Evolutionary conservation across 2,329 filamentous ascomycete species (phyloP), one percentile per base, ranked within the genome.

Genomic region (Didymella glomerata): DNA sequence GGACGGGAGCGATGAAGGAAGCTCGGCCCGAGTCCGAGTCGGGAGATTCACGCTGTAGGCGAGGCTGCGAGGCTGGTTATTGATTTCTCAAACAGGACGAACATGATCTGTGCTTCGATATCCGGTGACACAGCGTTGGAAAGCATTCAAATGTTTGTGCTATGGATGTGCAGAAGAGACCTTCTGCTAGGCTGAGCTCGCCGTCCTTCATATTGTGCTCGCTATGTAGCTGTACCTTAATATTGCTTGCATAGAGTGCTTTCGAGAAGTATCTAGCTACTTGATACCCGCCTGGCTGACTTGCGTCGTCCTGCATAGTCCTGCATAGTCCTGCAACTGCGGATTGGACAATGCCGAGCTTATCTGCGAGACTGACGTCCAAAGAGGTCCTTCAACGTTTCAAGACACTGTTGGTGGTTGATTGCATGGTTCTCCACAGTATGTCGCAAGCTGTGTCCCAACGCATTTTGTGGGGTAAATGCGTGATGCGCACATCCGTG

Each of bases 401-500:
- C 56, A 54, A 54, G 34, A 47, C 27, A 18, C 46, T 46, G 56
- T 51, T 59, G 56, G 56, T 51, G 45, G 13, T 41, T 40, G 40
- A 27, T 36, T 42, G 51, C 56, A 59, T 50, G 47, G 32, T 50
- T 54, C 56, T 50, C 56, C 56, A 50, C 56, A 47, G 34, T 57
- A 65, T 65, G 64, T 63, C 61, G 64, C 66, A 57, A 63, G 61
- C 47, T 54, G 57, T 54, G 60, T 66, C 64, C 57, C 53, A 69
- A 67, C 38, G 49, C 49, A 54, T 64, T 55, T 25, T 73, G 67
- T 67, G 68, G 68, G 63, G 64, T 64, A 67, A 67, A 47, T 48
- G 50, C 50, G 56, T 62, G 67, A 54, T 49, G 32, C 36, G 60
- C 47, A 47, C 49, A 58, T 51, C 58, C 44, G 53, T 38, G 49